Evolutionary conservation across 73 alveolate species (phyloP), one percentile per base, ranked within the genome.

Genomic region (Paramecium sexaurelia): DNA sequence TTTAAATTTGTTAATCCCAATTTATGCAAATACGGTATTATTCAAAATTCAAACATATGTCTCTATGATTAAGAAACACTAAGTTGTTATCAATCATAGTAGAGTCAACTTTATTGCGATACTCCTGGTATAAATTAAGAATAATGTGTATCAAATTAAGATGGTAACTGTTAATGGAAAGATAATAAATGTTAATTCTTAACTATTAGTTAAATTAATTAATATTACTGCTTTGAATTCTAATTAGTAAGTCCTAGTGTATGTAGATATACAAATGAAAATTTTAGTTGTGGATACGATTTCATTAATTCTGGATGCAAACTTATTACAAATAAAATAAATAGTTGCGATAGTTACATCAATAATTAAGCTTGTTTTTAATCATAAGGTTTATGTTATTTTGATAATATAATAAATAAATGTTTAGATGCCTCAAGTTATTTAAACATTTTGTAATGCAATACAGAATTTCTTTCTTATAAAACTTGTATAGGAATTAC

Each of bases 1-100:
- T n/a, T 71, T 20, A 3, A 32, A n/a, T 71, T 33, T 19, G 86
- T 71, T n/a, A 71, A 71, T 71, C 86, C 61, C 11, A 71, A 33
- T 35, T 36, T 37, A 35, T 71, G 86, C 35, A 71, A 40, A 15
- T 27, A 35, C 11, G 86, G 55, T 0, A 32, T 71, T 15, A 33
- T 36, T 6, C 1, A 71, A 6, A 45, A 61, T 4, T 29, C 19
- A 29, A 6, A 61, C 0, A 2, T 24, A 32, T 61, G 83, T 32
- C 83, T 61, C 26, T 61, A 61, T n/a, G 17, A 61, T 32, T 5
- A 5, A 61, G 43, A 61, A 5, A 61, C 43, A 24, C 26, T 3
- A 29, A 61, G 83, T 61, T 61, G 83, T 19, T 61, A 61, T 10
- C 11, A 15, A 11, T 11, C 83, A 29, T 26, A 1, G 6, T 29